Conservation (phyloP, 495 filamentous ascomycete genomes). For the Glarea lozoyensis region DNA sequence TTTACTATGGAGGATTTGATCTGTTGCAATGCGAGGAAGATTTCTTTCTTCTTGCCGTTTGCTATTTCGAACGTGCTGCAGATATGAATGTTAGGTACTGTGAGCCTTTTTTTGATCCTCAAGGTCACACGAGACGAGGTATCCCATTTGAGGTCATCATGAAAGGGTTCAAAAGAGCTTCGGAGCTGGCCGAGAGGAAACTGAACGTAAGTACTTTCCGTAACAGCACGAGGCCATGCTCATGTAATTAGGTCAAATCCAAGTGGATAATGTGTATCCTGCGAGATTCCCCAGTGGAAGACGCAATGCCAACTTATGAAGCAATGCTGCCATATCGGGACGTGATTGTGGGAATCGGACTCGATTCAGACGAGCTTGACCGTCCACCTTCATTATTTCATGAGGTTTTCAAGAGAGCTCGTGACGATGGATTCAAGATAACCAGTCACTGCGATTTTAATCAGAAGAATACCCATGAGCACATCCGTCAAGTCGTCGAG, state of each 20-base stretch:
- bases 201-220: slow-evolving; percentile 39
- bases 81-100: slow-evolving; percentile 57
- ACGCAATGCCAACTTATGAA: slow-evolving; percentile 39
- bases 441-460: slow-evolving; percentile 57
- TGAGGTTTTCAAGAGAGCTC: slow-evolving; percentile 45
- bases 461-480: slow-evolving; percentile 59
- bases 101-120: slow-evolving; percentile 72
- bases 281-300: slow-evolving; percentile 53
- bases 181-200: slow-evolving; percentile 47
- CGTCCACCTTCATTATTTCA: slow-evolving; percentile 55
- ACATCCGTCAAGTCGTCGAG: slow-evolving; percentile 53
- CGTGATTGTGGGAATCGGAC: slow-evolving; percentile 51
- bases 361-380: slow-evolving; percentile 55
- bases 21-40: slow-evolving; percentile 48
- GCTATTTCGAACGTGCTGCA: slow-evolving; percentile 56
- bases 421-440: slow-evolving; percentile 37
- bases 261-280: slow-evolving; percentile 60
- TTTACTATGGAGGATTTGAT: slow-evolving; percentile 68
- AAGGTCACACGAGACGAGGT: slow-evolving; percentile 59
- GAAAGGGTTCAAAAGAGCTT: slow-evolving; percentile 46
- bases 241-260: slow-evolving; percentile 8
- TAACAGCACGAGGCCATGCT: neutral
- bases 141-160: slow-evolving; percentile 50
- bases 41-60: slow-evolving; percentile 62
- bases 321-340: slow-evolving; percentile 34